Evolutionary conservation across 352 stramenopile species (phyloP).

Genomic region (Globisporangium splendens): DNA sequence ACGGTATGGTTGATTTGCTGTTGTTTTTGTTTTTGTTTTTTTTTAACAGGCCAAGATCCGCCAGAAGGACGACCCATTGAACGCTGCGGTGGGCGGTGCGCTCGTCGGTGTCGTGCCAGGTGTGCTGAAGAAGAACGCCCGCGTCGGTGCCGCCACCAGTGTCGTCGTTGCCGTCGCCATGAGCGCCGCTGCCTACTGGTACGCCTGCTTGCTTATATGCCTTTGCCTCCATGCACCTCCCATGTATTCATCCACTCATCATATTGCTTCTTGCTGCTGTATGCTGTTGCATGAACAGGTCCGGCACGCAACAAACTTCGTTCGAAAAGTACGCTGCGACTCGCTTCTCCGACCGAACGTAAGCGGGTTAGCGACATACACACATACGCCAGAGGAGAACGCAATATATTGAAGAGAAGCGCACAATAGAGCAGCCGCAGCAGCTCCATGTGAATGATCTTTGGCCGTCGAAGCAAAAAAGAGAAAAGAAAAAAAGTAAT

Average conservation of each 20-base stretch:
- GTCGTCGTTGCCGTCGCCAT: conserved; percentile 42
- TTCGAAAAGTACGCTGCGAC: conserved; percentile 73
- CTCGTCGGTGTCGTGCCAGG: conserved; percentile 64
- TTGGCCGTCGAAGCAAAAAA: conserved; percentile 1
- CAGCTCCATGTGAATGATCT: background rate
- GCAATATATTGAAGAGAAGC: conserved; percentile 8
- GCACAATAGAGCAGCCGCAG: background rate
- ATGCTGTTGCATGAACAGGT: conserved; percentile 22
- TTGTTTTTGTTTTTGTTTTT: no score
- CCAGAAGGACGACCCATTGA: conserved; percentile 69
- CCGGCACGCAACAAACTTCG: conserved; percentile 34
- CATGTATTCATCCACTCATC: no score
- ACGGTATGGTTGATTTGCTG: background rate
- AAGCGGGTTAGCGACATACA: conserved; percentile 17
- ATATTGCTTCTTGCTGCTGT: conserved; percentile 5
- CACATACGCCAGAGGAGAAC: background rate
- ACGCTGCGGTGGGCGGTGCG: conserved; percentile 60
- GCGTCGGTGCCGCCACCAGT: conserved; percentile 46
- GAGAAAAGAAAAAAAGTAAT: background rate
- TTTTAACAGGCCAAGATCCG: conserved; percentile 54
- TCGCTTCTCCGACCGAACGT: conserved; percentile 43
- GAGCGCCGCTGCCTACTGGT: conserved; percentile 68
- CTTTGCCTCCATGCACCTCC: background rate
- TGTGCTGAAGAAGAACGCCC: conserved; percentile 76
- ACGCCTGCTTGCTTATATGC: conserved; percentile 11